Conservation (phyloP, 495 filamentous ascomycete species). For the Letharia columbiana region DNA sequence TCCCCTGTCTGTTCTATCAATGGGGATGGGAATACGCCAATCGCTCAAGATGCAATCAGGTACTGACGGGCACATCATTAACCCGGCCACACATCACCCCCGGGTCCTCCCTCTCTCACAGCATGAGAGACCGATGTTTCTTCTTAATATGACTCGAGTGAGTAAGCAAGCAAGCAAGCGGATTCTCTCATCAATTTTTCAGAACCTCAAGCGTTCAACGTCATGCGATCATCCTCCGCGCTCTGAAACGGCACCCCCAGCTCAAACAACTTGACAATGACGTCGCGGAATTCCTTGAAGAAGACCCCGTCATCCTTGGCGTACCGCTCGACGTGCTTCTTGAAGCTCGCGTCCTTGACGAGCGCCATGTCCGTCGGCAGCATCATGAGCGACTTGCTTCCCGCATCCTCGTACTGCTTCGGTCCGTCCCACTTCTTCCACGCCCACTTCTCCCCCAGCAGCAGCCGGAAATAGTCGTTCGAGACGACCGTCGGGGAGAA, state of each 20-base stretch:
- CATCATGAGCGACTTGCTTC: constrained; percentile 90
- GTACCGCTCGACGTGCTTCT: constrained; percentile 76
- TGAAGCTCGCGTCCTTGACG: constrained; percentile 82
- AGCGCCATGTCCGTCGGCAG: constrained; percentile 85
- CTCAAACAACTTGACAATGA: constrained; percentile 77
- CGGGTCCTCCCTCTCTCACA: no score
- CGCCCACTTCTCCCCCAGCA: constrained; percentile 87
- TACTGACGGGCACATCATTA: no score
- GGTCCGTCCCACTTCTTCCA: constrained; percentile 92
- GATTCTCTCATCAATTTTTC: no score
- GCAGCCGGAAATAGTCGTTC: constrained; percentile 87
- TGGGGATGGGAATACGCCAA: no score
- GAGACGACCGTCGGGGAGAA: constrained; percentile 90
- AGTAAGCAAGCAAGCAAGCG: no score
- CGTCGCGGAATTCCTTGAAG: constrained; percentile 86
- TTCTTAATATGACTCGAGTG: no score
- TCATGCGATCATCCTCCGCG: constrained; percentile 55
- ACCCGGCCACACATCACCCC: no score
- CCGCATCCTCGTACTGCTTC: constrained; percentile 73
- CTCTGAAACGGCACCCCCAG: constrained; percentile 83
- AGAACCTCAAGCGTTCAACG: no score
- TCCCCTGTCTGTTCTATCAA: no score
- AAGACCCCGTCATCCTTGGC: constrained; percentile 85
- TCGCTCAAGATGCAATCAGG: no score
- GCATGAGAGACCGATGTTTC: no score